Percentiles rank a stretch among this genome's conserved stretches.
Evolutionary conservation across 2,329 filamentous ascomycete species (phyloP).

Genomic region (Apiospora kogelbergensis): DNA sequence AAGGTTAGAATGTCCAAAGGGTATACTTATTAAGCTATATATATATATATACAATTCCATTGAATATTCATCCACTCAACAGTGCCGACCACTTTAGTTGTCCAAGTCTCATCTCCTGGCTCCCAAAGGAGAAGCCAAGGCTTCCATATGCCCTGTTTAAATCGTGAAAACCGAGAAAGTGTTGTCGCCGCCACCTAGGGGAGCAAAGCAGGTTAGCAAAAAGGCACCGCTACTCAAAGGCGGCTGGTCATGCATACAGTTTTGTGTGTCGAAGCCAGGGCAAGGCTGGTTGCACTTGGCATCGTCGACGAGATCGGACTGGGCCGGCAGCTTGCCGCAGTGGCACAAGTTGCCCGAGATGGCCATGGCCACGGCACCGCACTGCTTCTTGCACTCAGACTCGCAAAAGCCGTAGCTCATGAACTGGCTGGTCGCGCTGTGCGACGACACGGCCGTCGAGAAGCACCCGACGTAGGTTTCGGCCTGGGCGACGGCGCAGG

Average conservation of each 20-base stretch:
- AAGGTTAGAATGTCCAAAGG: background rate
- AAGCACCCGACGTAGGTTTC: background rate
- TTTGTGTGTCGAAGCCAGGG: background rate
- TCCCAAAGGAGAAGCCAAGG: background rate
- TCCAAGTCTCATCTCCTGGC: background rate
- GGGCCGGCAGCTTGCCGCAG: conserved; percentile 7
- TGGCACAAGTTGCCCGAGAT: background rate
- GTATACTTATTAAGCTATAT: too few relatives aligned
- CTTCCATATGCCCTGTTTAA: background rate
- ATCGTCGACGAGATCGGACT: conserved; percentile 2
- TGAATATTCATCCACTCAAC: background rate
- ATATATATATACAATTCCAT: background rate
- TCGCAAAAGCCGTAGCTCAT: background rate
- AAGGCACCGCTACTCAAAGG: too few relatives aligned
- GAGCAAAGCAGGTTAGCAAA: background rate
- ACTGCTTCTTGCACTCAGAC: background rate
- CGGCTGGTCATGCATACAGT: background rate
- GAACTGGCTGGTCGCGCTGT: background rate
- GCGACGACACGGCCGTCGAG: background rate
- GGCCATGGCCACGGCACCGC: background rate
- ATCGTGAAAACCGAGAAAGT: background rate
- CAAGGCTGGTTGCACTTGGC: conserved; percentile 5
- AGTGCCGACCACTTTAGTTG: too few relatives aligned
- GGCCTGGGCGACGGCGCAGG: background rate
- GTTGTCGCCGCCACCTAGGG: background rate